Base-by-base conservation (phyloP, 495 filamentous ascomycete genomes). In the Aspergillus steynii region DNA sequence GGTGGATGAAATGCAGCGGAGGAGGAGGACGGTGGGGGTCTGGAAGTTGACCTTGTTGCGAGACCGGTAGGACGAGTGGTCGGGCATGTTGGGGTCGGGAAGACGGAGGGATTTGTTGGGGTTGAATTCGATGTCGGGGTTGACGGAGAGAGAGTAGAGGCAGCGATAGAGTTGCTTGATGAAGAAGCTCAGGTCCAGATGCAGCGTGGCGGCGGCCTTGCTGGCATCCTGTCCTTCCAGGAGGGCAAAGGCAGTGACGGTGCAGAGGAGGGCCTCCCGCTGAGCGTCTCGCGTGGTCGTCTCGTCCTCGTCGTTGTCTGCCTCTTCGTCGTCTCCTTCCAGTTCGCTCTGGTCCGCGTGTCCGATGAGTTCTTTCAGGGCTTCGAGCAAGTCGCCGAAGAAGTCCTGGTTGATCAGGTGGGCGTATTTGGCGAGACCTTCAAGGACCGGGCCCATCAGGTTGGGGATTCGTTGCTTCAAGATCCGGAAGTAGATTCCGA, bases 381-480 rank as follows among this genome's bases (percentile, higher is more conserved):
- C 93, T 68, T 97, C 96, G 25, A 99, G 86, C 42, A 99, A 78
- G 72, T 97, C 95, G 26, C 95, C 95, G 71, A 99, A 99, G 80
- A 98, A 97, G 69, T 98, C 88, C 68, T 97, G 90, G 77, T 99
- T 99, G 80, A 99, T 97, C 20, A 99, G 80, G 70, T 96, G 95
- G 20, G 93, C 87, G 73, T 96, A 98, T 71, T 87, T 88, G 53
- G 93, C 93, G 29, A 99, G 79, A 53, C 95, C 95, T 73, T 99
- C 92, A 4, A 95, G 80, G 0, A 97, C 93, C 34, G 93, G 92
- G 6, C 94, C 95, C 92, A 97, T 97, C 10, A 99, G 84, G 20
- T 84, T 84, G 8, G 86, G 85, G 59, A 74, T 71, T 31, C 91
- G 86, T 53, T 86, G 80, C 76, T 97, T 97, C 26, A 99, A 76